Conservation (phyloP, 768 basidiomycete species). For the Lactifluus echinatus region DNA sequence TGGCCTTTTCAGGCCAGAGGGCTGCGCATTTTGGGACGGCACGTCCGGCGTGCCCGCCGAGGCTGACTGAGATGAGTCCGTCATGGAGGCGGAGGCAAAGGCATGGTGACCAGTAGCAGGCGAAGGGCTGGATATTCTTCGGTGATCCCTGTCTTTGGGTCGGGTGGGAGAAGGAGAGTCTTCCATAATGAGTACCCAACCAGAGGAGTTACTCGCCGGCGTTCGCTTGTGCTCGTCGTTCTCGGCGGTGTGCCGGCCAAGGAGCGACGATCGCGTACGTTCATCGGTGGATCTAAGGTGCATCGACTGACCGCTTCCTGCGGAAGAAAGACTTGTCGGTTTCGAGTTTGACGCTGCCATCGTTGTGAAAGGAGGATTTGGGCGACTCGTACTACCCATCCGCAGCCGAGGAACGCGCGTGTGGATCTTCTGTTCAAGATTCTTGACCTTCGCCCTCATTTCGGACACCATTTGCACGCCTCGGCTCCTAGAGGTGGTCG, state of each 20-base stretch:
- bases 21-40: constrained; percentile 35
- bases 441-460: constrained; percentile 78
- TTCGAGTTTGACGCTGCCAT: constrained; percentile 19
- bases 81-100: constrained; percentile 37
- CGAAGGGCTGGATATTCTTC: constrained; percentile 39
- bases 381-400: constrained; percentile 66
- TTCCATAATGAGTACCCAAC: constrained; percentile 88
- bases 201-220: constrained; percentile 53
- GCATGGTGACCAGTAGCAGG: constrained; percentile 45
- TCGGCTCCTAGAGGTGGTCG: constrained; percentile 57
- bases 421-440: constrained; percentile 79
- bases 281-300: constrained; percentile 29
- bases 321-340: constrained; percentile 10
- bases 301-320: constrained; percentile 6
- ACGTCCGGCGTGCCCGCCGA: constrained; percentile 36
- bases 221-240: constrained; percentile 35
- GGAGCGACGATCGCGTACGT: constrained; percentile 22
- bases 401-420: constrained; percentile 78
- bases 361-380: constrained; percentile 25
- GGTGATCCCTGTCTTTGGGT: constrained; percentile 45
- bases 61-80: constrained; percentile 35
- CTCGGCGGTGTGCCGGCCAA: constrained; percentile 22
- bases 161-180: constrained; percentile 68
- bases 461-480: constrained; percentile 91
- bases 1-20: constrained; percentile 49